These are phyloP conservation scores for Wallacemonas sp. DNA, from an alignment of 208 protist genomes.

Conservation along the genomic window DNA sequence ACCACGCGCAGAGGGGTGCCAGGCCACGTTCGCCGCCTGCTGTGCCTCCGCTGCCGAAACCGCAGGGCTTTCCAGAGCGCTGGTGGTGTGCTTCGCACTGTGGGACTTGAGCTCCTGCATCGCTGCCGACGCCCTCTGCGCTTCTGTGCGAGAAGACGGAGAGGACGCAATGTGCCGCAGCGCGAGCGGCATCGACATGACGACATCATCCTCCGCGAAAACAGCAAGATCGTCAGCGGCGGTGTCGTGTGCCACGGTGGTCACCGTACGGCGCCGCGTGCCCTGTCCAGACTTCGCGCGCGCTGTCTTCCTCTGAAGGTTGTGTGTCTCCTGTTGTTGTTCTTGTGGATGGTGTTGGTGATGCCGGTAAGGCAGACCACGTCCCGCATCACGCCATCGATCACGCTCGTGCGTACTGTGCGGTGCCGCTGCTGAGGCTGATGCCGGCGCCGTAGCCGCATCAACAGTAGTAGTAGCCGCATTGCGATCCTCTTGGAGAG, in stretches of 20 bases:
- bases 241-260: background rate
- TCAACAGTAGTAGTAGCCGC: too few relatives aligned
- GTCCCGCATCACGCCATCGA: too few relatives aligned
- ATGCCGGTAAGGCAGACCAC: too few relatives aligned
- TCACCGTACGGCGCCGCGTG: background rate
- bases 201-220: conserved; percentile 51
- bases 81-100: background rate
- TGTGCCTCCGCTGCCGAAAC: conserved; percentile 10
- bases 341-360: too few relatives aligned
- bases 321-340: too few relatives aligned
- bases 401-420: too few relatives aligned
- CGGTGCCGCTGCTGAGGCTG: too few relatives aligned
- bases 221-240: conserved; percentile 10
- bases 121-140: conserved; percentile 10
- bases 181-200: conserved; percentile 40
- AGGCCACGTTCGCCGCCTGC: conserved; percentile 27
- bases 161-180: conserved; percentile 22
- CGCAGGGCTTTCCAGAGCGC: background rate
- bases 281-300: too few relatives aligned
- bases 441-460: too few relatives aligned
- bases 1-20: conserved; percentile 61
- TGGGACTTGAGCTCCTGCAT: background rate
- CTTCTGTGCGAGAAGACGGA: background rate
- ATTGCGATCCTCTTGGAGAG: background rate
- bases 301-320: too few relatives aligned